A percentile compares a stretch with the other conserved stretches of the same genome.
Conservation (phyloP, 768 basidiomycete species). For the Rhodotorula toruloides region DNA sequence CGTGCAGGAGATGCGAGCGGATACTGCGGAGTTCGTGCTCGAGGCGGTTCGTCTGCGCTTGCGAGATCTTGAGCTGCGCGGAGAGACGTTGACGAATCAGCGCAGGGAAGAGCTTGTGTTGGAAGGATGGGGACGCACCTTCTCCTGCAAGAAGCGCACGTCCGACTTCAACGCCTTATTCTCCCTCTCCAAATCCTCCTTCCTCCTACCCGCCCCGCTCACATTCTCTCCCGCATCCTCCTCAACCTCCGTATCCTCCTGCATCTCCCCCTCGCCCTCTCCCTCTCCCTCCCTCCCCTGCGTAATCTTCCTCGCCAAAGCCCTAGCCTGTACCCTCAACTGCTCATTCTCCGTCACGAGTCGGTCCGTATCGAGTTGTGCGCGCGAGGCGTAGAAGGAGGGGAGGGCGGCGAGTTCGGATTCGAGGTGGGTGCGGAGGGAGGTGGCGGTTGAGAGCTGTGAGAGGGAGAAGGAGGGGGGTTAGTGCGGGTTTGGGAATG, state of each 20-base stretch:
- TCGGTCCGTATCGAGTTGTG: constrained; percentile 8
- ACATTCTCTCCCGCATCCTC: not conserved
- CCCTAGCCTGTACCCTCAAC: constrained; percentile 9
- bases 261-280: not conserved
- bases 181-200: not conserved
- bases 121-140: constrained; percentile 1
- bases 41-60: constrained; percentile 7
- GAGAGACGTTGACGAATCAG: not conserved
- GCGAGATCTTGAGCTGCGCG: constrained; percentile 7
- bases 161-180: constrained; percentile 21
- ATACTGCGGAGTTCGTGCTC: constrained; percentile 27
- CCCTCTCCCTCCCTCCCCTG: no score
- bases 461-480: not conserved
- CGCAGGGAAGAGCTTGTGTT: no score
- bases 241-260: not conserved
- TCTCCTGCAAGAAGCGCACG: not conserved
- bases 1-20: constrained; percentile 23
- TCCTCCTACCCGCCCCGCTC: not conserved
- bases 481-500: not conserved
- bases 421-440: constrained; percentile 5
- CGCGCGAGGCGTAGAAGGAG: not conserved
- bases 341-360: constrained; percentile 13
- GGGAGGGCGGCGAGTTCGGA: constrained; percentile 6
- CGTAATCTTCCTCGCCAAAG: constrained; percentile 29
- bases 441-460: not conserved